Evolutionary conservation across 108 stramenopile genomes (phyloP).

Genomic region (Fragilaria radians): DNA sequence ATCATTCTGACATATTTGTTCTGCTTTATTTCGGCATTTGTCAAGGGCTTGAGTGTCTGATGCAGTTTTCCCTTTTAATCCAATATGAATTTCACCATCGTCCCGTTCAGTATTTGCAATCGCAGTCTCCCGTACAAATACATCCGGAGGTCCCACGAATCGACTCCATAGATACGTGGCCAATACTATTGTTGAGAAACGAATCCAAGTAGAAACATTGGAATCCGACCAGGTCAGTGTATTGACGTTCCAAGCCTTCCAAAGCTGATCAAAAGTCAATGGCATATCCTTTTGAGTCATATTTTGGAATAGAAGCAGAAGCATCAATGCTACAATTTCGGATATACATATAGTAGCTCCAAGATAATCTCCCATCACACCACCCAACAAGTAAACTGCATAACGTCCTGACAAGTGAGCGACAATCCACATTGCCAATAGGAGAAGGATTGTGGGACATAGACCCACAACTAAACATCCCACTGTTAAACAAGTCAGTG

Average conservation of each 20-base stretch:
- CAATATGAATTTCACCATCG: constrained; percentile 1
- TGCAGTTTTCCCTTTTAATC: background rate
- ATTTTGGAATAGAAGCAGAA: background rate
- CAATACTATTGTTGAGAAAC: background rate
- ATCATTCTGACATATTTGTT: background rate
- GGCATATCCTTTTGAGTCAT: background rate
- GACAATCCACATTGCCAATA: constrained; percentile 22
- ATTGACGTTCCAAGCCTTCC: too few species aligned
- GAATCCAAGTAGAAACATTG: background rate
- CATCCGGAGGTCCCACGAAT: background rate
- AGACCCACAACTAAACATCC: constrained; percentile 28
- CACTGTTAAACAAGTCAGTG: constrained; percentile 15
- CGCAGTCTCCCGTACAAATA: constrained; percentile 1
- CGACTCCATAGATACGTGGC: background rate
- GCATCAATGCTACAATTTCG: constrained; percentile 21
- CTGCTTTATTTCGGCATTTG: background rate
- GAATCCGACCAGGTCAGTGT: background rate
- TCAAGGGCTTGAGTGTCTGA: background rate
- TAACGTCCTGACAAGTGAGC: constrained; percentile 33
- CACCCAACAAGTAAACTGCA: constrained; percentile 31
- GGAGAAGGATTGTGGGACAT: constrained; percentile 17
- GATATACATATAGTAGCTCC: constrained; percentile 66
- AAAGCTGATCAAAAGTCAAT: background rate
- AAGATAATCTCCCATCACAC: constrained; percentile 77
- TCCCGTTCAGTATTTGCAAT: background rate